Evolutionary conservation across 495 filamentous ascomycete genomes (phyloP), one percentile per base, ranked within the genome.

Genomic region (Aspergillus diversus): DNA sequence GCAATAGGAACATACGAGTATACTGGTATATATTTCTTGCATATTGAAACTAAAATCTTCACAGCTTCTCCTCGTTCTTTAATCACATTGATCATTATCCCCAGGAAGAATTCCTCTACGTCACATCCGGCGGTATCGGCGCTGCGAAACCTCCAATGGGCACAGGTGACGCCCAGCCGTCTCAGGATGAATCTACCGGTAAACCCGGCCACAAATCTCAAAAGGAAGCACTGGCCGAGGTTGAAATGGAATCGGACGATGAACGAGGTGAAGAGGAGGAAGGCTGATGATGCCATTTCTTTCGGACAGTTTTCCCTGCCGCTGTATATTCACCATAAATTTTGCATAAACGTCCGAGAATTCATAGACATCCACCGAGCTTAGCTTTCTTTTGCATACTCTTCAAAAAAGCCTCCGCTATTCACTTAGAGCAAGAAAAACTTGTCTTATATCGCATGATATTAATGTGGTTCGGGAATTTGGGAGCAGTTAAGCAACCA

Each of bases 21-120:
- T 27, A 27, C 21, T 1, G 21, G 21, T 27, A 27, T 27, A 27
- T 27, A 1, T 27, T 27, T 27, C 21, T 27, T 27, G 21, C 21
- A 27, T 27, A 27, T 27, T 27, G 37, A 43, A 15, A 31, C 31
- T 59, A 50, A 17, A 3, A 32, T 31, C 21, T 39, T 15, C 63
- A 32, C 65, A 91, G 90, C 32, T 96, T 93, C 73, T 84, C 89
- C 69, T 76, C 80, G 13, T 93, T 96, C 80, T 95, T 93, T 81
- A 86, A 90, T 62, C 91, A 95, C 69, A 81, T 95, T 61, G 92
- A 96, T 66, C 87, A 90, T 68, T 94, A 86, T 74, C 82, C 82
- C 35, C 83, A 84, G 9, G 84, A 86, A 43, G 86, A 85, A 69
- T 95, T 95, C 78, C 80, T 94, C 32, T 96, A 89, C 79, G 80